A percentile compares a stretch with the other conserved stretches of the same genome.
Conservation (phyloP, 2,329 filamentous ascomycete genomes). For the Ophiostoma triangulosporum region DNA sequence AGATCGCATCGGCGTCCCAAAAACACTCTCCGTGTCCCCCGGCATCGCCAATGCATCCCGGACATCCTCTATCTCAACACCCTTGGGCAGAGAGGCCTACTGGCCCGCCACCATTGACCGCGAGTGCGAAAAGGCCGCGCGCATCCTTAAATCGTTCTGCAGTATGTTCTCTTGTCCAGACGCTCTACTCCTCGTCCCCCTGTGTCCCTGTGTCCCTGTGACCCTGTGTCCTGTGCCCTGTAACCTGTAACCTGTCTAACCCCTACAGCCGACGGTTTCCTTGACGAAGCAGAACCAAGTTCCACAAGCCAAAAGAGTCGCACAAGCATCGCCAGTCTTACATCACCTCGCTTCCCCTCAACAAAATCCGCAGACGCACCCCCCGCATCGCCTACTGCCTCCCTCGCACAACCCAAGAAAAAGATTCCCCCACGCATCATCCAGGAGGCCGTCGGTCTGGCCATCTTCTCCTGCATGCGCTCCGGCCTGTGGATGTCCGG, state of each 20-base stretch:
- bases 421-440: slow-evolving; percentile 82
- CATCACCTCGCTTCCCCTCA: slow-evolving; percentile 8
- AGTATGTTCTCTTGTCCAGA: slow-evolving; percentile 54
- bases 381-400: slow-evolving; percentile 9
- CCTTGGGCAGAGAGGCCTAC: slow-evolving; percentile 61
- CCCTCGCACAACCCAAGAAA: slow-evolving; percentile 46
- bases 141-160: slow-evolving; percentile 64
- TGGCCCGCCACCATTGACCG: slow-evolving; percentile 64
- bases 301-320: slow-evolving; percentile 17
- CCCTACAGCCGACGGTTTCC: slow-evolving; percentile 39
- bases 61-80: slow-evolving; percentile 56
- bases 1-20: slow-evolving; percentile 7
- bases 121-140: slow-evolving; percentile 66
- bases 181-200: slow-evolving; percentile 48
- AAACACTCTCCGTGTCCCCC: slow-evolving; percentile 10
- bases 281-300: slow-evolving; percentile 27
- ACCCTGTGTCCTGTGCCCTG: too few species aligned
- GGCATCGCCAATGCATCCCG: slow-evolving; percentile 11
- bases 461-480: slow-evolving; percentile 92
- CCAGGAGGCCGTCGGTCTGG: slow-evolving; percentile 76
- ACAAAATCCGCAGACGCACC: slow-evolving; percentile 4
- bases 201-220: not conserved
- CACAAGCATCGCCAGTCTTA: slow-evolving; percentile 11
- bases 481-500: slow-evolving; percentile 86
- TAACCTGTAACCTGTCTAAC: too few species aligned